Evolutionary conservation across 306 rosid genomes (phyloP), one percentile per base, ranked within the genome.

Genomic region (Pterocarpus santalinus): DNA sequence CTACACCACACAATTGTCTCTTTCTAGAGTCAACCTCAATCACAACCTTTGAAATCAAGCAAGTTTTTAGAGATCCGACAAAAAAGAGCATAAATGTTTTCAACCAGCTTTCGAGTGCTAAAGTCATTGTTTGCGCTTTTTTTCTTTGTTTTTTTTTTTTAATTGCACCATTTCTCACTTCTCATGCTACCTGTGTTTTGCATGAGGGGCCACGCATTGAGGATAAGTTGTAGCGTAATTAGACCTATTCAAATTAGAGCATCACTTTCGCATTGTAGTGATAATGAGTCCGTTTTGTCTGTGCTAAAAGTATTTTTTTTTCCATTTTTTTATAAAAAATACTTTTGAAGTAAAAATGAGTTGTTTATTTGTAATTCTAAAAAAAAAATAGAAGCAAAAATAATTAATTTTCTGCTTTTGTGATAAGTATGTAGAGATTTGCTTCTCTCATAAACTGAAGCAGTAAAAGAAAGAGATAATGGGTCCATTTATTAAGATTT

Each of bases 1-100:
- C 28, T 22, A 22, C 28, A 22, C 28, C 1, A 14, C 2, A 47
- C 3, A 14, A 3, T 16, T 1, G 61, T 55, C 61, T 16, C 30
- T 16, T 55, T 15, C 7, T 16, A 16, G 28, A n/a, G 30, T 55
- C 30, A 55, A 16, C 30, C 10, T 55, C 8, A 7, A 38, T 22
- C 32, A 36, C 1, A 41, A 44, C 14, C 79, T 75, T 60, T 75
- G 58, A 75, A 14, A 65, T 32, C 46, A 75, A 44, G 79, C 33
- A 30, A 75, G 5, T 7, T 9, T 5, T 4, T 13, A 28, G 17
- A 35, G 69, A 58, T 58, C 69, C 41, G 5, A n/a, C 36, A 22
- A 0, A 58, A 7, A 52, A 5, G 16, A 3, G 16, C 57, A 52
- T 52, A 41, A 28, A 58, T 39, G 57, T 15, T 5, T 47, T 47